phyloP scores from a whole-genome alignment of 495 filamentous ascomycete genomes.

The Daldinia decipiens region DNA sequence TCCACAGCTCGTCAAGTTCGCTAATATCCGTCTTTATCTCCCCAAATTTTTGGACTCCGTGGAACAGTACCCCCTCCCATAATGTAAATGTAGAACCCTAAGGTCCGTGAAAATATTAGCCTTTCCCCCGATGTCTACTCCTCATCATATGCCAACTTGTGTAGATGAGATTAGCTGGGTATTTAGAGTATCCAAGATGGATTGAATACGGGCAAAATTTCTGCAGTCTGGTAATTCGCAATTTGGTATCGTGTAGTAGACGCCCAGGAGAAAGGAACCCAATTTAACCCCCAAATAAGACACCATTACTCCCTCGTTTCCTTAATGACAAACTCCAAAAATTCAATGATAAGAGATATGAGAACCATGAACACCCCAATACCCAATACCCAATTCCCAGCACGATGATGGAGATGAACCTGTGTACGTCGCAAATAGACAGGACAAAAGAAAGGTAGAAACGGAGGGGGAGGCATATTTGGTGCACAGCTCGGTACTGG shows the following conservation, averaged over 20 bases:
- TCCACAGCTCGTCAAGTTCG: conserved; percentile 27
- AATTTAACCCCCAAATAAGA: conserved; percentile 12
- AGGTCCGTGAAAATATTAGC: conserved; percentile 16
- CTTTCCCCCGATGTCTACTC: conserved; percentile 16
- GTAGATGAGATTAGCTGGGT: conserved; percentile 30
- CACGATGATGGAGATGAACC: conserved; percentile 18
- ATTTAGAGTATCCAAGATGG: conserved; percentile 35
- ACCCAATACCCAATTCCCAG: conserved; percentile 23
- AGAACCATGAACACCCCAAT: conserved; percentile 20
- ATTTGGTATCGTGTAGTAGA: conserved; percentile 41
- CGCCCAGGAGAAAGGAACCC: conserved; percentile 10
- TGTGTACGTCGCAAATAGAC: conserved; percentile 30
- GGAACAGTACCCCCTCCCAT: conserved; percentile 27
- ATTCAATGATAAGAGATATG: conserved; percentile 14
- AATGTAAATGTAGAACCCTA: conserved; percentile 22
- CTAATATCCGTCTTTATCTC: conserved; percentile 26
- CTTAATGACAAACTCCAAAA: conserved; percentile 21
- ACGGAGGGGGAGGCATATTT: conserved; percentile 40
- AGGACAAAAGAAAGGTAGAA: conserved; percentile 38
- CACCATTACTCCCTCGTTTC: conserved; percentile 28
- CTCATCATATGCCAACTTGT: conserved; percentile 33
- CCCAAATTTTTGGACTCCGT: conserved; percentile 40
- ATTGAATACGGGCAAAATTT: conserved; percentile 34
- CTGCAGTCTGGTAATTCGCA: conserved; percentile 44
- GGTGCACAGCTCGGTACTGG: conserved; percentile 42